phyloP scores from a whole-genome alignment of 106 monocot species.

The Dactylorhiza incarnata region DNA sequence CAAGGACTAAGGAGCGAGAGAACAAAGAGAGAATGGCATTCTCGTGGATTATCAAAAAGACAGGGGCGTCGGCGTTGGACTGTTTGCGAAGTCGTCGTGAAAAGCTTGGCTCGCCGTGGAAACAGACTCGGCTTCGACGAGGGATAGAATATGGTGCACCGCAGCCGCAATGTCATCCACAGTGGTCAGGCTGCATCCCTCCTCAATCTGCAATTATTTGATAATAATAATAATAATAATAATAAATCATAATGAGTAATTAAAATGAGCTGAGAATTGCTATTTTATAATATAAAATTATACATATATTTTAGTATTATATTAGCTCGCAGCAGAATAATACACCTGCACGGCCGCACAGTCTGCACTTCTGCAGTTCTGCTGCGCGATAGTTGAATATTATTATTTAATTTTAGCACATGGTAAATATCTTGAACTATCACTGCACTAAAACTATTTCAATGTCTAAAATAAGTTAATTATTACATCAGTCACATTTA shows the following conservation, averaged over 20 bases:
- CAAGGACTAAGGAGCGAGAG: too few species aligned
- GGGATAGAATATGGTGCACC: constrained; percentile 67
- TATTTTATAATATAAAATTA: too few species aligned
- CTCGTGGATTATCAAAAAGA: not conserved
- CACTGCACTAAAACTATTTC: too few species aligned
- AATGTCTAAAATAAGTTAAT: too few species aligned
- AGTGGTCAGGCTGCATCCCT: constrained; percentile 68
- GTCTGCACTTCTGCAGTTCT: too few species aligned
- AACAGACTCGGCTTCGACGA: constrained; percentile 44
- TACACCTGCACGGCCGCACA: too few species aligned
- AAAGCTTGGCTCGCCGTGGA: not conserved
- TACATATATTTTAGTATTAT: too few species aligned
- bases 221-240: not conserved
- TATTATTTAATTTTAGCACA: too few species aligned
- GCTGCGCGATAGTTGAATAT: too few species aligned
- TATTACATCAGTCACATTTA: too few species aligned
- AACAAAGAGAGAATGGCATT: not conserved
- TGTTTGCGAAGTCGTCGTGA: not conserved
- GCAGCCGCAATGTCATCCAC: constrained; percentile 93
- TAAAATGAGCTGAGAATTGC: not conserved
- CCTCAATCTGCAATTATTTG: constrained; percentile 63
- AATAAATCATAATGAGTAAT: not conserved
- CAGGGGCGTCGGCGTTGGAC: not conserved
- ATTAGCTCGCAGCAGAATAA: too few species aligned
- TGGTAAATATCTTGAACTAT: too few species aligned